Conservation (phyloP, 139 green algal species). For the Ulvella scutata region DNA sequence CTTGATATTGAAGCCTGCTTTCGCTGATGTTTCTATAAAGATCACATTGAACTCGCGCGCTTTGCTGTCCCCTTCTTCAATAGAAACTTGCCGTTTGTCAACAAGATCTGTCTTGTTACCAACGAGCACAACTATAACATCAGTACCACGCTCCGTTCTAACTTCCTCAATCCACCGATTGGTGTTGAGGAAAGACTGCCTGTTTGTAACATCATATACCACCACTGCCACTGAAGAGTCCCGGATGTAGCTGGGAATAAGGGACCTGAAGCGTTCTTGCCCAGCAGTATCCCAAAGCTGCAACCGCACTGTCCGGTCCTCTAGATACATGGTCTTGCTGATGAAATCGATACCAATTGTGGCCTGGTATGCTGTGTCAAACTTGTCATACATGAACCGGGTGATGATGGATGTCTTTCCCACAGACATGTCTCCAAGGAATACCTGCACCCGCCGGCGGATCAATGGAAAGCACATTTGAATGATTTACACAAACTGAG, state of each 20-base stretch:
- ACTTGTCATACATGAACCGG: constrained; percentile 99
- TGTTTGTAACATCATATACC: constrained; percentile 96
- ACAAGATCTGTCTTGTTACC: constrained; percentile 99
- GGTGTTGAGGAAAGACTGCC: constrained; percentile 91
- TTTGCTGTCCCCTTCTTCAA: constrained; percentile 89
- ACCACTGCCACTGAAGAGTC: constrained; percentile 95
- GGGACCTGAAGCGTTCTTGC: constrained; percentile 89
- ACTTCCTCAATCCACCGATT: constrained; percentile 95
- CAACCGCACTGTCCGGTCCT: constrained; percentile 93
- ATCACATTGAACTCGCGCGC: constrained; percentile 84
- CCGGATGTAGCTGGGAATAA: constrained; percentile 97
- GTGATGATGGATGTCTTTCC: constrained; percentile 98
- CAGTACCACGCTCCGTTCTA: constrained; percentile 79
- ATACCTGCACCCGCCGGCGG: constrained; percentile 41
- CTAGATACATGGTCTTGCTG: constrained; percentile 99
- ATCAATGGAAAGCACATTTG: neutral
- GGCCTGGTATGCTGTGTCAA: constrained; percentile 97
- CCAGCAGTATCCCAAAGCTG: constrained; percentile 99
- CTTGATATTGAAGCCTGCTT: constrained; percentile 99
- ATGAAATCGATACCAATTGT: constrained; percentile 99
- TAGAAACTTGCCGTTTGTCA: constrained; percentile 92
- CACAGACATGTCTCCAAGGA: constrained; percentile 79
- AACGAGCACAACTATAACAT: constrained; percentile 97
- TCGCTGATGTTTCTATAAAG: constrained; percentile 98
- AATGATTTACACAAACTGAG: neutral